phyloP scores from a whole-genome alignment of 2,329 filamentous ascomycete genomes.

The Ceratocystis huliohia region DNA sequence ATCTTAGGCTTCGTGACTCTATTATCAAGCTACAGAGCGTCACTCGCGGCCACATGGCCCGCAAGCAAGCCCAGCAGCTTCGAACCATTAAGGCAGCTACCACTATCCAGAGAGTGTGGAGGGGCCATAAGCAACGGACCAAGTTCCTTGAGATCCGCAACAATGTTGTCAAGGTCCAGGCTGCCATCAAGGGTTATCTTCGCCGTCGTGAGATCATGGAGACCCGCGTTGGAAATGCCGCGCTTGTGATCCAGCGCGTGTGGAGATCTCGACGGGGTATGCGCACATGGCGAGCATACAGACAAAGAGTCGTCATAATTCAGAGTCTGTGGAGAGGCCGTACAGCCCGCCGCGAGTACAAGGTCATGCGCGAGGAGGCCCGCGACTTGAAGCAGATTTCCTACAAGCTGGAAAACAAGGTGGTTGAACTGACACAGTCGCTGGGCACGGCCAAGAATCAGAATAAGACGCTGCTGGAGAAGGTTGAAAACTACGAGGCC shows the following conservation, averaged over 20 bases:
- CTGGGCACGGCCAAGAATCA: conserved; percentile 84
- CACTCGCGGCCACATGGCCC: conserved; percentile 63
- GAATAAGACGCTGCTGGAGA: conserved; percentile 77
- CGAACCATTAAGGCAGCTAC: conserved; percentile 78
- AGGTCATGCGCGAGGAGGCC: conserved; percentile 83
- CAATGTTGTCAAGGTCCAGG: conserved; percentile 79
- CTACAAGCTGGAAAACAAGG: conserved; percentile 99
- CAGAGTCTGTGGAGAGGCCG: conserved; percentile 90
- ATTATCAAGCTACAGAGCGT: conserved; percentile 71
- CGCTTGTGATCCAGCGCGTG: conserved; percentile 74
- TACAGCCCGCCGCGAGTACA: conserved; percentile 69
- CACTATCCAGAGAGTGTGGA: conserved; percentile 90
- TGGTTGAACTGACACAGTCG: conserved; percentile 91
- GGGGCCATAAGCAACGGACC: conserved; percentile 80
- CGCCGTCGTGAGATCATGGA: conserved; percentile 87
- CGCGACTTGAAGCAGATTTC: conserved; percentile 98
- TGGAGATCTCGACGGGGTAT: conserved; percentile 75
- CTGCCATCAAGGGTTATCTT: conserved; percentile 81
- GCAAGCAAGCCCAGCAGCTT: conserved; percentile 65
- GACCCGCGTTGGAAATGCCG: conserved; percentile 83
- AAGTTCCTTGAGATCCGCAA: conserved; percentile 63
- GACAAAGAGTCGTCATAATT: conserved; percentile 75
- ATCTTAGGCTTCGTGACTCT: conserved; percentile 71
- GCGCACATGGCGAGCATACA: conserved; percentile 73
- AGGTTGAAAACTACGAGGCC: conserved; percentile 90